A percentile compares a stretch with the other conserved stretches of the same genome.
Evolutionary conservation across 2,329 filamentous ascomycete genomes (phyloP).

Genomic region (Trichophaea hybrida): DNA sequence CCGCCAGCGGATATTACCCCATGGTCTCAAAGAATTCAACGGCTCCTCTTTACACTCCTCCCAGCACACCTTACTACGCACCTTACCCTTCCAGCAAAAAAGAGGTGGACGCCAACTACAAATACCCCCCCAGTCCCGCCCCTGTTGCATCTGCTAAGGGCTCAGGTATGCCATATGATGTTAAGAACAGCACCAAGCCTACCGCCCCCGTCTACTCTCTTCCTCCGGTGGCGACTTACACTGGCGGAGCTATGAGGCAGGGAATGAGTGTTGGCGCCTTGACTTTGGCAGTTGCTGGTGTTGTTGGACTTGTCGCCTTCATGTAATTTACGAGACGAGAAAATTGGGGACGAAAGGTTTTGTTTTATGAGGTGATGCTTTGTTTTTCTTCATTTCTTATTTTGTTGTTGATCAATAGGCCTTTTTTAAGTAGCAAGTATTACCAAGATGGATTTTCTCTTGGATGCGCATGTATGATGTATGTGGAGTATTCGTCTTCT

Average conservation of each 20-base stretch:
- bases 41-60: neutral
- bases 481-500: neutral
- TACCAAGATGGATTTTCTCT: neutral
- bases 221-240: neutral
- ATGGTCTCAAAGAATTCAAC: neutral
- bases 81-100: neutral
- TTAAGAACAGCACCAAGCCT: neutral
- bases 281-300: neutral
- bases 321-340: neutral
- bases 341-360: neutral
- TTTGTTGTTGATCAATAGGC: slow-evolving; percentile 2
- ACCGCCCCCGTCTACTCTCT: neutral
- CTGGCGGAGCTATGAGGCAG: neutral
- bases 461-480: neutral
- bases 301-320: neutral
- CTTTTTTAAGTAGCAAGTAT: neutral
- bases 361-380: neutral
- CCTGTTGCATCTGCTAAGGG: neutral
- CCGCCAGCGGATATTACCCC: neutral
- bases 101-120: neutral
- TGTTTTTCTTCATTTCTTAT: neutral
- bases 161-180: neutral
- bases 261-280: neutral
- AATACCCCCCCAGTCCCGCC: neutral
- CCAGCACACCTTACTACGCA: neutral